Percentiles rank a stretch among this genome's conserved stretches.
Evolutionary conservation across 2,329 filamentous ascomycete species (phyloP).

Genomic region (Claviceps arundinis): DNA sequence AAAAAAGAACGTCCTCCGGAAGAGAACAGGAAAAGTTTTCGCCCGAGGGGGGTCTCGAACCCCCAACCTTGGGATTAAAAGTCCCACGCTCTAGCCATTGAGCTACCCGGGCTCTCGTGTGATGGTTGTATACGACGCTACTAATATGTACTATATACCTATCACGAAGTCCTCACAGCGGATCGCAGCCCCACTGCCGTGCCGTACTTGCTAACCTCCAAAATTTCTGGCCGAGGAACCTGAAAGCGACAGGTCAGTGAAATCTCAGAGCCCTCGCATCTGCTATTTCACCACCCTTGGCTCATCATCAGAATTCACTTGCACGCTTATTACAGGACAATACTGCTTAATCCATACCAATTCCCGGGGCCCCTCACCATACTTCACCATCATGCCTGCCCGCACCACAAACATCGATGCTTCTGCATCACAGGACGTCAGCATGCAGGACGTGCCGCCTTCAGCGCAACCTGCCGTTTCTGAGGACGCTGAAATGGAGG

Average conservation of each 20-base stretch:
- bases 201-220: background rate
- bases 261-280: background rate
- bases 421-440: slow-evolving; percentile 20
- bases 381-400: slow-evolving; percentile 21
- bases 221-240: slow-evolving; percentile 6
- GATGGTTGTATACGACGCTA: background rate
- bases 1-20: background rate
- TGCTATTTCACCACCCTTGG: background rate
- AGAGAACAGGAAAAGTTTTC: background rate
- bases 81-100: slow-evolving; percentile 22
- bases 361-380: background rate
- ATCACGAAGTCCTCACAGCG: fast-evolving
- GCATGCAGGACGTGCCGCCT: slow-evolving; percentile 32
- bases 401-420: slow-evolving; percentile 24
- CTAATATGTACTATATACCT: background rate
- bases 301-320: background rate
- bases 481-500: slow-evolving; percentile 21
- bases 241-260: background rate
- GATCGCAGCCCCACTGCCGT: background rate
- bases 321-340: too few relatives aligned
- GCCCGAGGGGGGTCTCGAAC: slow-evolving; percentile 21
- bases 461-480: slow-evolving; percentile 22
- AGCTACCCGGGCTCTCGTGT: slow-evolving; percentile 15
- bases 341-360: background rate
- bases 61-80: slow-evolving; percentile 22